phyloP scores from a whole-genome alignment of 2,329 filamentous ascomycete genomes.

The Sordariomycetes sp. region DNA sequence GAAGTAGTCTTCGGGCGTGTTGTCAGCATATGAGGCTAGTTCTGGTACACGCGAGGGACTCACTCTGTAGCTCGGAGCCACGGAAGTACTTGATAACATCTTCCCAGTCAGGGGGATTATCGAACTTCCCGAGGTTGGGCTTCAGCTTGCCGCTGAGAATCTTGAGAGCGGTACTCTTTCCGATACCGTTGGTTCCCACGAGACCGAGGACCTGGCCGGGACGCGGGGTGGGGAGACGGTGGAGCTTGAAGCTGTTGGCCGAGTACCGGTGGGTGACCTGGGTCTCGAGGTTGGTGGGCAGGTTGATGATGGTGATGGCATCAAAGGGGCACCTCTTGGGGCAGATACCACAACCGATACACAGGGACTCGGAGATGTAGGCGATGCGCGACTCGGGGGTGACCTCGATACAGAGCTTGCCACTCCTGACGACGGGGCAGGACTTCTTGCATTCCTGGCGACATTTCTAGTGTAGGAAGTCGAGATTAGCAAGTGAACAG shows the following conservation, averaged over 20 bases:
- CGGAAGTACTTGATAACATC: slow-evolving; percentile 98
- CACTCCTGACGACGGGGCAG: slow-evolving; percentile 91
- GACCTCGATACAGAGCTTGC: slow-evolving; percentile 97
- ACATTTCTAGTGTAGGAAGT: slow-evolving; percentile 59
- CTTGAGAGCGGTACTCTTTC: slow-evolving; percentile 99
- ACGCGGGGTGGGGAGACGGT: slow-evolving; percentile 88
- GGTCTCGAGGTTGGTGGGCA: slow-evolving; percentile 97
- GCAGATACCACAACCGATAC: slow-evolving; percentile 98
- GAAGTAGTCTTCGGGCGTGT: slow-evolving; percentile 61
- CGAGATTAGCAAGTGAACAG: neutral
- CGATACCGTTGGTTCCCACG: slow-evolving; percentile 98
- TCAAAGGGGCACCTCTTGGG: slow-evolving; percentile 98
- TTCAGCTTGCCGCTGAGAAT: slow-evolving; percentile 98
- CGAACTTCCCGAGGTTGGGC: slow-evolving; percentile 88
- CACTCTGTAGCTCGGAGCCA: slow-evolving; percentile 93
- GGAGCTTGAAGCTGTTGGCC: slow-evolving; percentile 99
- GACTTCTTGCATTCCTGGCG: slow-evolving; percentile 99
- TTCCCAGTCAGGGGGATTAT: slow-evolving; percentile 98
- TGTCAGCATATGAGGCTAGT: neutral
- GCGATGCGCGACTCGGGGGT: slow-evolving; percentile 78
- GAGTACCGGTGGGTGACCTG: slow-evolving; percentile 98
- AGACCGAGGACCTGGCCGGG: slow-evolving; percentile 92
- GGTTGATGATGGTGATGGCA: slow-evolving; percentile 99
- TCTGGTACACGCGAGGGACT: slow-evolving; percentile 16
- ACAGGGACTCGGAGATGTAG: slow-evolving; percentile 92